Conservation (phyloP, 225 moss, liverwort and hornwort species). For the Straminergon stramineum region DNA sequence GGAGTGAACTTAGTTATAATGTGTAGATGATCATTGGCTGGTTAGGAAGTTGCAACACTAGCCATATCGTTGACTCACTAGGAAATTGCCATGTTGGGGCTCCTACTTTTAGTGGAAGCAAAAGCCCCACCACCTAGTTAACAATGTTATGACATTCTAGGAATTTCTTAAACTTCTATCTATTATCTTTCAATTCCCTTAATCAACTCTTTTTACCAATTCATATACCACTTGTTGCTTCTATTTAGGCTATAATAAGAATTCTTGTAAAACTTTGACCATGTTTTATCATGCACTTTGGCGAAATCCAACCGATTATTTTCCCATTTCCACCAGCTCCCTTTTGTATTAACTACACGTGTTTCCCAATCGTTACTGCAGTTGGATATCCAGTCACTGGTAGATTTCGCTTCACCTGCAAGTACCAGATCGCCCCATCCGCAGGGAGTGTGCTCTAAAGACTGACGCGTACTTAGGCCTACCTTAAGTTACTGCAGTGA, state of each 20-base stretch:
- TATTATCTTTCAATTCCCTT: background rate
- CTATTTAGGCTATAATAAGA: background rate
- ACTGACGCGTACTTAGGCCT: background rate
- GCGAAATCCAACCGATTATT: background rate
- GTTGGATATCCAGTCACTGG: background rate
- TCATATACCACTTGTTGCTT: background rate
- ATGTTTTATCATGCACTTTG: background rate
- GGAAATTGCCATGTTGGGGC: background rate
- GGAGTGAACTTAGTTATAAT: background rate
- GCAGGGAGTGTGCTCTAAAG: background rate
- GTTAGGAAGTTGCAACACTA: background rate
- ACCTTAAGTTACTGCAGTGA: background rate
- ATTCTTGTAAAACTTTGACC: background rate
- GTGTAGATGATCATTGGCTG: rapidly evolving
- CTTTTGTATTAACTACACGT: background rate
- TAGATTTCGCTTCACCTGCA: background rate
- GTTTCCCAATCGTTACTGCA: background rate
- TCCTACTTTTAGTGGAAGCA: rapidly evolving
- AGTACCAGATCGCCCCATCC: background rate
- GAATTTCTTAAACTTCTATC: background rate
- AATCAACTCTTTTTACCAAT: too few relatives aligned
- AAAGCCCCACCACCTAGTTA: rapidly evolving
- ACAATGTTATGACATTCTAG: background rate
- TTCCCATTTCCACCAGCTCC: background rate
- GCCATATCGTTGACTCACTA: background rate